These are phyloP conservation scores for Phaeophleospora eucalypticola DNA, from an alignment of 2,329 filamentous ascomycete genomes.

Conservation along the genomic window DNA sequence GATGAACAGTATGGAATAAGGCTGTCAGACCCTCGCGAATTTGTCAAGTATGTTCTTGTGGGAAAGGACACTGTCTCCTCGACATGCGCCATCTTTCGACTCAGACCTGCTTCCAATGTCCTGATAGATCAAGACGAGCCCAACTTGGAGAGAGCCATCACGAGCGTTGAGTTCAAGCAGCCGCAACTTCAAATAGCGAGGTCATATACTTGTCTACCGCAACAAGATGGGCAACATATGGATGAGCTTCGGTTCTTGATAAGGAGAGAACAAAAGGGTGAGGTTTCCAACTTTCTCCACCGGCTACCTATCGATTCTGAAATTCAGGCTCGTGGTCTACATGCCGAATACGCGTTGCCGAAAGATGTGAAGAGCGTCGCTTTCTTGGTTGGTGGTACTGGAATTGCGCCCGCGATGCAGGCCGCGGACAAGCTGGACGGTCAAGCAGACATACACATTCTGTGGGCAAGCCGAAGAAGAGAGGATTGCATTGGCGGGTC, in stretches of 20 bases:
- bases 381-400: conserved; percentile 88
- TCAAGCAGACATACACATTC: conserved; percentile 56
- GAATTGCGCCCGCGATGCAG: conserved; percentile 85
- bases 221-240: conserved; percentile 33
- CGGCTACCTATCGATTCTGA: conserved; percentile 55
- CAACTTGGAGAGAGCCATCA: conserved; percentile 55
- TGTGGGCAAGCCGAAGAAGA: conserved; percentile 73
- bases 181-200: conserved; percentile 88
- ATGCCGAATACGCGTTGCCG: conserved; percentile 60
- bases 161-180: conserved; percentile 91
- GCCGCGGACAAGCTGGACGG: conserved; percentile 58
- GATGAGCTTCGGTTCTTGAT: conserved; percentile 67
- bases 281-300: conserved; percentile 80
- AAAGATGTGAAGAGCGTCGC: conserved; percentile 57
- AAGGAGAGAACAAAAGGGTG: conserved; percentile 71
- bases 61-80: conserved; percentile 60
- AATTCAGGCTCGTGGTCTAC: conserved; percentile 75
- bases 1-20: conserved; percentile 2
- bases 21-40: conserved; percentile 15
- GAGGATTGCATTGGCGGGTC: conserved; percentile 62
- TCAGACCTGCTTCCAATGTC: conserved; percentile 42
- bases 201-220: conserved; percentile 84
- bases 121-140: conserved; percentile 19
- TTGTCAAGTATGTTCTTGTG: conserved; percentile 56
- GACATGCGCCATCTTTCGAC: conserved; percentile 64